Evolutionary conservation across 768 basidiomycete species (phyloP).

Genomic region (Lactarius sp.): DNA sequence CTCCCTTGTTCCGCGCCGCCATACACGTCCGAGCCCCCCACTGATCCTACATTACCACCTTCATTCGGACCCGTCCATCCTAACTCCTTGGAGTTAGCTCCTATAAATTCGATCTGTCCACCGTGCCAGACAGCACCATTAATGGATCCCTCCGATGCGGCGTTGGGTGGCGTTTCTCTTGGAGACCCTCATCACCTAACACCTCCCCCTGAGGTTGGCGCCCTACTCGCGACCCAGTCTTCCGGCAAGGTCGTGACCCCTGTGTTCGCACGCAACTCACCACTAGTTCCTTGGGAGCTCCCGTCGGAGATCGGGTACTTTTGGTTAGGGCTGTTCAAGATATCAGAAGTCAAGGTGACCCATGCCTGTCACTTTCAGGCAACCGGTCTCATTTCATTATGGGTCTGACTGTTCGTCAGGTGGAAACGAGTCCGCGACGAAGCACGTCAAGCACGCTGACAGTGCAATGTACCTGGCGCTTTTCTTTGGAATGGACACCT

Average conservation of each 20-base stretch:
- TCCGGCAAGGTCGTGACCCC: constrained; percentile 6
- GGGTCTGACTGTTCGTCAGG: constrained; percentile 11
- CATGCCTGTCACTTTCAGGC: not conserved
- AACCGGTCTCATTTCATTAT: constrained; percentile 3
- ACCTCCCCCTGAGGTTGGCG: constrained; percentile 19
- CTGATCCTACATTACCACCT: not conserved
- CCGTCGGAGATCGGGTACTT: constrained; percentile 21
- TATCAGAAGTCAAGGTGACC: constrained; percentile 20
- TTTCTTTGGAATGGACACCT: constrained; percentile 20
- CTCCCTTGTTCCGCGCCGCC: not conserved
- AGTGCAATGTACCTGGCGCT: constrained; percentile 13
- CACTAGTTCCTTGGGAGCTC: constrained; percentile 24
- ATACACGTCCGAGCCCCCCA: not conserved
- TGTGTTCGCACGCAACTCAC: constrained; percentile 20
- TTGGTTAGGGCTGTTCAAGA: constrained; percentile 23
- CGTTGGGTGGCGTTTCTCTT: not conserved
- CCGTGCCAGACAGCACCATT: not conserved
- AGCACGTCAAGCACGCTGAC: not conserved
- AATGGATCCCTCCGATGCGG: not conserved
- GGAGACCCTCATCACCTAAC: not conserved
- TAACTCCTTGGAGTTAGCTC: not conserved
- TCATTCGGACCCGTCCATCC: not conserved
- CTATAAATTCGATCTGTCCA: not conserved
- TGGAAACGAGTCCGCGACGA: constrained; percentile 3
- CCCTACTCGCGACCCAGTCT: not conserved